A percentile compares a stretch with the other conserved stretches of the same genome.
Conservation (phyloP, 2,329 filamentous ascomycete genomes). For the Curvularia sp. region DNA sequence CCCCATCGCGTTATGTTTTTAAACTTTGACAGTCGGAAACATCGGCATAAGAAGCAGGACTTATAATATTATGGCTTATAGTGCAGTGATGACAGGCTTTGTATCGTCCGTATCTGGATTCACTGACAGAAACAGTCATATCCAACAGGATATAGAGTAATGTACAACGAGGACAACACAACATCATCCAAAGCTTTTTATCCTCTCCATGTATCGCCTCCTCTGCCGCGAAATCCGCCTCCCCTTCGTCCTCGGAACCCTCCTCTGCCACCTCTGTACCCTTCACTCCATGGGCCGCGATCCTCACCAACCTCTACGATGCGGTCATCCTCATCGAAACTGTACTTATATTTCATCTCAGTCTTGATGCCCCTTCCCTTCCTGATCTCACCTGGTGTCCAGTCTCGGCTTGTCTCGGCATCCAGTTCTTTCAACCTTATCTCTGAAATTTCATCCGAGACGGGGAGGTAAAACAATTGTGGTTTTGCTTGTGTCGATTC, state of each 20-base stretch:
- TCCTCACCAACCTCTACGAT: slow-evolving; percentile 53
- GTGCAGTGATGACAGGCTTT: slow-evolving; percentile 60
- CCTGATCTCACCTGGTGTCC: slow-evolving; percentile 44
- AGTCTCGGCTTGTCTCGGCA: slow-evolving; percentile 52
- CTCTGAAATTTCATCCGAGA: slow-evolving; percentile 68
- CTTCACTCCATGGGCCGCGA: slow-evolving; percentile 40
- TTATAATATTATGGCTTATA: not conserved
- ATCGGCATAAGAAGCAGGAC: not conserved
- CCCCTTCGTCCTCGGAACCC: slow-evolving; percentile 12
- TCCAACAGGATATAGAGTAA: not conserved
- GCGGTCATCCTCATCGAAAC: slow-evolving; percentile 54
- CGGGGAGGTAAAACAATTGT: slow-evolving; percentile 70
- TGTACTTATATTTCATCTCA: slow-evolving; percentile 47
- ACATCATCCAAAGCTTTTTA: not conserved
- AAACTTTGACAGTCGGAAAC: not conserved
- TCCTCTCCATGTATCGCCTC: slow-evolving; percentile 11
- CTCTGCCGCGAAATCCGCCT: slow-evolving; percentile 10
- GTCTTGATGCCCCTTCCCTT: slow-evolving; percentile 40
- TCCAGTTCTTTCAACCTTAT: slow-evolving; percentile 69
- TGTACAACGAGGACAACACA: slow-evolving; percentile 1
- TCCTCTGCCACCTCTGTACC: slow-evolving; percentile 20
- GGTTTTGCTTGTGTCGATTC: slow-evolving; percentile 67
- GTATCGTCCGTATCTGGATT: not conserved
- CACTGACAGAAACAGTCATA: not conserved
- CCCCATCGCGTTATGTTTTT: not conserved